These are phyloP conservation scores for Theobroma grandiflorum DNA, from an alignment of 441 rosid genomes.

Conservation along the genomic window DNA sequence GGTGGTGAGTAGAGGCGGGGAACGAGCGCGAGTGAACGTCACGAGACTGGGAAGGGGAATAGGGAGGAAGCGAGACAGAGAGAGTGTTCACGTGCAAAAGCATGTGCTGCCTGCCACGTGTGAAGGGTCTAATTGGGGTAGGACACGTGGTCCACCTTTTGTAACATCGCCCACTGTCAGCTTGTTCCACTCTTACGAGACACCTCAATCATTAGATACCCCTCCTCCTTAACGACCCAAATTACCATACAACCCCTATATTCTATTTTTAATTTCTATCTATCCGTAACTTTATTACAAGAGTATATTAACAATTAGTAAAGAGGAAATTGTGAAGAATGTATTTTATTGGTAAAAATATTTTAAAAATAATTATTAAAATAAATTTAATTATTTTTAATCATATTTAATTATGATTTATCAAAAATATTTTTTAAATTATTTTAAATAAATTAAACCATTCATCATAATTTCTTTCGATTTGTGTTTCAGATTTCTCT, in stretches of 20 bases:
- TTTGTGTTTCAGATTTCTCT: no score
- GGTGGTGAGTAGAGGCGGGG: neutral
- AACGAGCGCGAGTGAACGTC: neutral
- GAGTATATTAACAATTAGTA: no score
- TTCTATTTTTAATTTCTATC: neutral
- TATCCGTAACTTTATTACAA: no score
- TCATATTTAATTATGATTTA: no score
- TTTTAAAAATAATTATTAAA: no score
- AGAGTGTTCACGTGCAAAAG: slow-evolving; percentile 39
- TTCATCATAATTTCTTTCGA: no score
- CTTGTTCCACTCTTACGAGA: slow-evolving; percentile 24
- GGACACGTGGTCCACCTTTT: slow-evolving; percentile 25
- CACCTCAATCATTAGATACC: slow-evolving; percentile 42
- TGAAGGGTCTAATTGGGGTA: neutral
- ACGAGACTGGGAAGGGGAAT: slow-evolving; percentile 15
- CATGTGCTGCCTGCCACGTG: slow-evolving; percentile 28
- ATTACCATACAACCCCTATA: neutral
- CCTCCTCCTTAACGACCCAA: no score
- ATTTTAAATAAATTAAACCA: no score
- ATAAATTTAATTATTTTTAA: no score
- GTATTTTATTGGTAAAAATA: no score
- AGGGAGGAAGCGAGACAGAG: neutral
- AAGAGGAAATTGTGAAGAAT: no score
- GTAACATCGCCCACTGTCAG: slow-evolving; percentile 28
- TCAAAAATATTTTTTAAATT: no score